Base-by-base conservation (phyloP, 106 monocot species). In the Dendrobium chrysotoxum region DNA sequence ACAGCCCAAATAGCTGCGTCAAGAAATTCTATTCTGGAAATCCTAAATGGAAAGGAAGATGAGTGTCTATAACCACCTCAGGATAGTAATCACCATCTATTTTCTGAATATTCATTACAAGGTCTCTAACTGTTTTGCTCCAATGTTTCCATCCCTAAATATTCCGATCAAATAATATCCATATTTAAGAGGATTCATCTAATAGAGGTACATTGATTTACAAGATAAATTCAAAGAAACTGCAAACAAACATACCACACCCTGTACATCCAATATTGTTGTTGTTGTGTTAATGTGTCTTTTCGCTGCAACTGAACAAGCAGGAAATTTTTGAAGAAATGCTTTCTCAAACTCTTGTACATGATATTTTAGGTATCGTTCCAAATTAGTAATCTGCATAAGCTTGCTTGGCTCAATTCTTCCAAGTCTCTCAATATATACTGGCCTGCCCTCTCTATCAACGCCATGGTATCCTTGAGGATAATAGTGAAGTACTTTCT, bases 381-480 rank as follows among this genome's bases (percentile, higher is more conserved):
- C 98, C 35, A 93, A 79, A 6, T 89, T 91, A 31, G 95, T 99
- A 21, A 95, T 88, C 23, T 91, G 86, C 91, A 95, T 91, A 68
- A 99, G 92, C 78, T 91, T 99, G 78, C 77, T 86, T 38, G 95
- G 93, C 53, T 99, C 98, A 65, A 95, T 93, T 83, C 88, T 90
- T 71, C 95, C 94, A 47, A 99, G 88, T 76, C 86, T 91, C 86
- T 99, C 98, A 76, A 99, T 90, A 65, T 99, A 99, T 2, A 99
- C 84, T 21, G 98, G 98, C 72, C 98, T 92, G 75, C 98, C 98
- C n/a, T 91, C 95, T 81, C 82, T 92, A 77, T 99, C 98, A 54
- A 95, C 88, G 84, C 98, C 98, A 92, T 99, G 98, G 74, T 99
- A 95, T 6, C 95, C 89, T 66, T 99, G 98, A 41, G 98, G 98